Evolutionary conservation across 257 asterid species (phyloP).

Genomic region (Capsicum rhomboideum): DNA sequence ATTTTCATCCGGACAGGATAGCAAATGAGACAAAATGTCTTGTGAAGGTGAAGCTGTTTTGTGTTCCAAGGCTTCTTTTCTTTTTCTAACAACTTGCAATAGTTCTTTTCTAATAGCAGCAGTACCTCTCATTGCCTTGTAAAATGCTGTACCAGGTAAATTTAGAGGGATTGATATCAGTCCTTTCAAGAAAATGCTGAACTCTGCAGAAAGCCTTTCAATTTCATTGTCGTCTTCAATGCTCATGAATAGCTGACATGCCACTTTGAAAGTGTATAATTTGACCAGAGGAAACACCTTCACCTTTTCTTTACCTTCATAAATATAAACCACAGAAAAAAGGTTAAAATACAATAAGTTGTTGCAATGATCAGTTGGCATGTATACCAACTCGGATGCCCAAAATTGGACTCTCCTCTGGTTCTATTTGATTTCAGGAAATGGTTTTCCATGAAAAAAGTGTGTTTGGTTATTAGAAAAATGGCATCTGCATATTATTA

Average conservation of each 20-base stretch:
- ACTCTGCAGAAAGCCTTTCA: constrained; percentile 33
- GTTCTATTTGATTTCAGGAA: no score
- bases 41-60: constrained; percentile 30
- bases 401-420: no score
- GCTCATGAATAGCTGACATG: constrained; percentile 74
- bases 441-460: no score
- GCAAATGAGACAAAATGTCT: constrained; percentile 70
- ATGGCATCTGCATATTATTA: no score
- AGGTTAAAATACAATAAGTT: background rate
- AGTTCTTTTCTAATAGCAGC: constrained; percentile 34
- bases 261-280: constrained; percentile 62
- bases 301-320: constrained; percentile 43
- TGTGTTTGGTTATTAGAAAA: no score
- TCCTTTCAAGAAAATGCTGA: constrained; percentile 52
- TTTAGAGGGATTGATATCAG: constrained; percentile 46
- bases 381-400: background rate
- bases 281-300: constrained; percentile 43
- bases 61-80: constrained; percentile 33
- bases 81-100: constrained; percentile 32
- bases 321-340: background rate
- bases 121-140: constrained; percentile 44
- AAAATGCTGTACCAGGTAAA: constrained; percentile 58
- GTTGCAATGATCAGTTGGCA: background rate
- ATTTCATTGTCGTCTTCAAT: constrained; percentile 50
- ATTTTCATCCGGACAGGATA: constrained; percentile 39